Conservation (phyloP, 2,329 filamentous ascomycete species). For the Claviceps arundinis region DNA sequence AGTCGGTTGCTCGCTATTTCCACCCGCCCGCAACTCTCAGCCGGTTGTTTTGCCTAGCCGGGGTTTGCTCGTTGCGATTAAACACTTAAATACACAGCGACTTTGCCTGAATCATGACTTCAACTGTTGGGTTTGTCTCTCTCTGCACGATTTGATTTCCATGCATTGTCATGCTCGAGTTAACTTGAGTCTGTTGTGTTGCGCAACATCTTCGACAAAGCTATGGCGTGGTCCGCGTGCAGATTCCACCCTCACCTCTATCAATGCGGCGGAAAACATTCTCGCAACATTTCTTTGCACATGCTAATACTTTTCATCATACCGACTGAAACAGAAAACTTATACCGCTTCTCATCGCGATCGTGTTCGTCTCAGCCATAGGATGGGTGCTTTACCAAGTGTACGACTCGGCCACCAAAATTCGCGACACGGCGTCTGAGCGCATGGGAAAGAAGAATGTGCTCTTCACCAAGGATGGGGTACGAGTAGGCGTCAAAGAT, state of each 20-base stretch:
- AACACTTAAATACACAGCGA: not conserved
- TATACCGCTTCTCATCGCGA: slow-evolving; percentile 52
- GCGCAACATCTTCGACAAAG: not conserved
- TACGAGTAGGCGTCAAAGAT: slow-evolving; percentile 58
- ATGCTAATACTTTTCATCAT: not conserved
- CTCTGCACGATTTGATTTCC: not conserved
- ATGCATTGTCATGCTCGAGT: not conserved
- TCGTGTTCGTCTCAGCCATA: slow-evolving; percentile 39
- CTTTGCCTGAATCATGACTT: not conserved
- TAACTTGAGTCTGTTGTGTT: not conserved
- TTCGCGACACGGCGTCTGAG: slow-evolving; percentile 50
- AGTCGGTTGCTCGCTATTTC: not conserved
- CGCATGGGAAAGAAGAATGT: slow-evolving; percentile 67
- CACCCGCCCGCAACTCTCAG: not conserved
- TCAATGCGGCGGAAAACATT: not conserved
- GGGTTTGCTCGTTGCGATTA: not conserved
- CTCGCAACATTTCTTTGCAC: not conserved
- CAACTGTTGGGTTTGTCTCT: not conserved
- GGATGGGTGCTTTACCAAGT: slow-evolving; percentile 61
- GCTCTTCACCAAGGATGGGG: slow-evolving; percentile 60
- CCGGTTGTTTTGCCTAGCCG: not conserved
- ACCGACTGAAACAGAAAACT: slow-evolving; percentile 33
- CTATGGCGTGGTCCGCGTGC: not conserved
- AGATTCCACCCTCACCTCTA: not conserved
- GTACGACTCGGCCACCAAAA: slow-evolving; percentile 53